These are phyloP conservation scores for Apium graveolens DNA, from an alignment of 129 eudicot genomes.

Conservation along the genomic window DNA sequence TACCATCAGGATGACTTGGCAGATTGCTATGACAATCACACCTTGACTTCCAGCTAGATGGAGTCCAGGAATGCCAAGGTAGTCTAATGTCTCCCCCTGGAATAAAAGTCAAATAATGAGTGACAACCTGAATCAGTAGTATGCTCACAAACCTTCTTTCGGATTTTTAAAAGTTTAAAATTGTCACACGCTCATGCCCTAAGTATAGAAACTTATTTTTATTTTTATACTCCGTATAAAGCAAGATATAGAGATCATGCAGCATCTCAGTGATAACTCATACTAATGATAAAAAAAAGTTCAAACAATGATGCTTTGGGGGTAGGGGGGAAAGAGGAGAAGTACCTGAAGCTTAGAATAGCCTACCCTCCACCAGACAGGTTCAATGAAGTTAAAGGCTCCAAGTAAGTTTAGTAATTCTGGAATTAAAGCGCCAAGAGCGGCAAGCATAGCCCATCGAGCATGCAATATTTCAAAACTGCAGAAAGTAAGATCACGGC, in stretches of 20 bases:
- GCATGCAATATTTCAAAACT: constrained; percentile 95
- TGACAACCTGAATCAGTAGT: neutral
- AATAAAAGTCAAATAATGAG: constrained; percentile 1
- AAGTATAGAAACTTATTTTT: neutral
- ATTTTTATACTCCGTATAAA: too few relatives aligned
- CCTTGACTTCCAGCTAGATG: constrained; percentile 98
- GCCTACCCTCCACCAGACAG: constrained; percentile 99
- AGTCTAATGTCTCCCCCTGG: constrained; percentile 91
- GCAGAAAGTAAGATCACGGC: constrained; percentile 19
- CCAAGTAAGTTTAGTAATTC: constrained; percentile 70
- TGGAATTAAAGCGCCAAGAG: constrained; percentile 94
- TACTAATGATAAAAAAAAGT: neutral
- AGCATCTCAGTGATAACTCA: too few relatives aligned
- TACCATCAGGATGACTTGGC: constrained; percentile 94
- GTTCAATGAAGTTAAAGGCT: constrained; percentile 86
- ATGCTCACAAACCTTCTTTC: neutral
- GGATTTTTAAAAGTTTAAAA: constrained; percentile 8
- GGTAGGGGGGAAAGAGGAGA: neutral
- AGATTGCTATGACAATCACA: constrained; percentile 79
- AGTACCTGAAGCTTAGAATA: constrained; percentile 92
- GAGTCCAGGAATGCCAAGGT: constrained; percentile 94
- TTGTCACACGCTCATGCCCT: neutral
- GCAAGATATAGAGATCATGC: too few relatives aligned
- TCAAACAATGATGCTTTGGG: neutral
- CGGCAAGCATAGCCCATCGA: constrained; percentile 99